Evolutionary conservation across 192 early-diverging fungal genomes (phyloP).

Genomic region (Umbelopsis sp.): DNA sequence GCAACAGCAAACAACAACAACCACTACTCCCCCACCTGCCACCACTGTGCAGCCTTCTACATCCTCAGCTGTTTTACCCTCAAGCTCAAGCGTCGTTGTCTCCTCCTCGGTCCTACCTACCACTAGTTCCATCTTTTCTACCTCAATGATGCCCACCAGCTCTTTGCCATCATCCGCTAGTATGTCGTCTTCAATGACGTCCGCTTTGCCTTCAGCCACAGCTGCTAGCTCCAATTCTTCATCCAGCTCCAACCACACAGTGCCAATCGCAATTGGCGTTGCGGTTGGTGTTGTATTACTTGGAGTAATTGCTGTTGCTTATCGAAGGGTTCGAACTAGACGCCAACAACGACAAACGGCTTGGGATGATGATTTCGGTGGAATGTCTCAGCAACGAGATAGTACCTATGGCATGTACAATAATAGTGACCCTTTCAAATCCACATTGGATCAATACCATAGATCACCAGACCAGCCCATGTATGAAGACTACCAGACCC

Average conservation of each 20-base stretch:
- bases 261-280: slow-evolving; percentile 8
- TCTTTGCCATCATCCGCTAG: not conserved
- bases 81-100: not conserved
- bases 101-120: not conserved
- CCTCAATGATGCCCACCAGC: not conserved
- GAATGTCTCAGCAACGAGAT: not conserved
- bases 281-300: not conserved
- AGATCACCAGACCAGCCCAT: slow-evolving; percentile 9
- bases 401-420: slow-evolving; percentile 18
- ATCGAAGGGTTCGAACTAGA: not conserved
- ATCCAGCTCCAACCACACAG: slow-evolving; percentile 4
- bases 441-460: slow-evolving; percentile 17
- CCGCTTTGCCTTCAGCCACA: not conserved
- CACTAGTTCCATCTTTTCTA: not conserved
- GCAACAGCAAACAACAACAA: not conserved
- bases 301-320: not conserved
- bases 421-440: slow-evolving; percentile 14
- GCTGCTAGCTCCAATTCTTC: slow-evolving; percentile 4
- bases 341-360: slow-evolving; percentile 10
- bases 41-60: not conserved
- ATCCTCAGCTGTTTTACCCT: not conserved
- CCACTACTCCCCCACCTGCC: not conserved
- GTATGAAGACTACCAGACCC: not conserved
- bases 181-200: not conserved
- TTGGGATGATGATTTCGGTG: slow-evolving; percentile 13